Evolutionary conservation across 495 filamentous ascomycete genomes (phyloP), one percentile per base, ranked within the genome.

Genomic region (Aspergillus kassunensis): DNA sequence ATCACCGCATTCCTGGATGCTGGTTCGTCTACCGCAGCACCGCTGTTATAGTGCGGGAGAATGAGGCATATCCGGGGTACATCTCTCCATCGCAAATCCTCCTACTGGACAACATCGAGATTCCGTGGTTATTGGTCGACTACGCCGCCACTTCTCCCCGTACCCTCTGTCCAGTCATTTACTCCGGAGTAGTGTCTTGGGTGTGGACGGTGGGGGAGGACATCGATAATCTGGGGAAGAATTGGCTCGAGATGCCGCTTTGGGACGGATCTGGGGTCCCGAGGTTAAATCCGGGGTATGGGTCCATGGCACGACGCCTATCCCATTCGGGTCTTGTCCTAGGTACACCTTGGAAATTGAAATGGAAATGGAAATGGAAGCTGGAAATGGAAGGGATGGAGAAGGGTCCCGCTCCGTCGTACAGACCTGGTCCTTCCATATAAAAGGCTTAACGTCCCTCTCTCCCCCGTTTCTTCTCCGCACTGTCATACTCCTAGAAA

Each of bases 201-300:
- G 23, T 18, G 49, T 35, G 49, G 39, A 43, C 48, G 25, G 33
- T 16, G 21, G 44, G 24, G 20, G 20, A 20, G 8, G 19, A 8
- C 19, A 13, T 11, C n/a, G 4, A 19, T 6, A 48, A 8, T 40
- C 46, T 13, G 39, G 49, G 57, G 49, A 46, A 46, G 37, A 35
- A n/a, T 39, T 56, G 57, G 45, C 57, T 60, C 53, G 24, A 29
- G 9, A 37, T 60, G 35, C 57, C 50, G 19, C 8, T 45, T 55
- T 43, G 36, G 54, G 57, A 41, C 9, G 21, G 23, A 27, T 12
- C 8, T 24, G 23, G 20, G n/a, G 23, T 33, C 21, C 43, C 42
- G 21, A 29, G 36, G 45, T 41, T 23, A 25, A 16, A 21, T 20
- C 12, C 24, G 15, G 39, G 39, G 12, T 42, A n/a, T 4, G n/a